Conservation (phyloP, 805 yeast species). For the Wickerhamiella alocasiicola region DNA sequence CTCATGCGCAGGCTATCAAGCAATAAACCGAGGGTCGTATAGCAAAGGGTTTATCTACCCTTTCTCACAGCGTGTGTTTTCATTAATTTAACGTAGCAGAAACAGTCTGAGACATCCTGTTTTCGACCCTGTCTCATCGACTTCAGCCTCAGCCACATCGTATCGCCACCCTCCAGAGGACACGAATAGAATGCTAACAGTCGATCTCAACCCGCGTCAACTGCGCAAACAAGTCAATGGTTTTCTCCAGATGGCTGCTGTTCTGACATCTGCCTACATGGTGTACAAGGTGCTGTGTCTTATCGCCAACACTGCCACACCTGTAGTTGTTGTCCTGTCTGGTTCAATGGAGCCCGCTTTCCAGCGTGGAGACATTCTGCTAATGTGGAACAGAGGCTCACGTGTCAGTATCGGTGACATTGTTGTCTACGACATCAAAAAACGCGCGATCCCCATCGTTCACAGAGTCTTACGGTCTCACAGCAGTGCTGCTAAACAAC, state of each 20-base stretch:
- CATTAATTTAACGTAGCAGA: too few species aligned
- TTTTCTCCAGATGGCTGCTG: conserved; percentile 59
- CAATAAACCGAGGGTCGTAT: too few species aligned
- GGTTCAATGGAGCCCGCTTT: conserved; percentile 99
- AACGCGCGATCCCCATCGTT: conserved; percentile 84
- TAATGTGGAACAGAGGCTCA: conserved; percentile 75
- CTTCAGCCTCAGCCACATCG: too few species aligned
- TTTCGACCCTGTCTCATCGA: too few species aligned
- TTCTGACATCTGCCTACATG: conserved; percentile 79
- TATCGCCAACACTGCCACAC: conserved; percentile 72
- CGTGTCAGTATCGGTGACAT: conserved; percentile 73
- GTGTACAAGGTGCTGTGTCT: conserved; percentile 78
- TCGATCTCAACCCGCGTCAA: conserved; percentile 15
- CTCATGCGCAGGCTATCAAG: too few species aligned
- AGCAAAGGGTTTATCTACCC: too few species aligned
- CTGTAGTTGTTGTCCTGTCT: conserved; percentile 89
- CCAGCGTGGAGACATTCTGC: conserved; percentile 90
- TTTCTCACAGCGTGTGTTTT: too few species aligned
- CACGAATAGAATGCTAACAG: neutral
- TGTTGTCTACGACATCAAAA: conserved; percentile 78
- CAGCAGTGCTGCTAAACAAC: conserved; percentile 40
- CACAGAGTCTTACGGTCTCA: conserved; percentile 90
- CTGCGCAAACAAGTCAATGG: conserved; percentile 32
- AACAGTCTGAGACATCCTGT: too few species aligned
- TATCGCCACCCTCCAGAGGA: too few species aligned